A percentile compares a stretch with the other conserved stretches of the same genome.
phyloP scores from a whole-genome alignment of 179 eudicot genomes.

The Beta macrorhiza region DNA sequence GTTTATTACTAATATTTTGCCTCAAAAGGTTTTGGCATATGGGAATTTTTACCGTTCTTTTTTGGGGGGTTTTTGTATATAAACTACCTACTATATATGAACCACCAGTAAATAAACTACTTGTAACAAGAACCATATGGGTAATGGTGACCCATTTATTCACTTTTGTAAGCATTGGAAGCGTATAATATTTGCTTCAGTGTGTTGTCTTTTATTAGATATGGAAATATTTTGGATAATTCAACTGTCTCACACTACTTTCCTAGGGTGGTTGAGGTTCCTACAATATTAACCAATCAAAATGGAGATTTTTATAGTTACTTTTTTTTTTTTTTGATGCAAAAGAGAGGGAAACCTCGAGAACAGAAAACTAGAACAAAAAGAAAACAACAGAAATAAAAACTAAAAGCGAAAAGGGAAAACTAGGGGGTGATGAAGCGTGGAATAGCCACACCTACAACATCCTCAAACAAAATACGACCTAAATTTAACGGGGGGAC shows the following conservation, averaged over 20 bases:
- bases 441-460: too few relatives aligned
- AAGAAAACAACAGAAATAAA: too few relatives aligned
- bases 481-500: too few relatives aligned
- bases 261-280: neutral
- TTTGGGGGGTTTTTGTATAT: slow-evolving; percentile 11
- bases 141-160: slow-evolving; percentile 27
- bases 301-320: neutral
- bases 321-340: too few relatives aligned
- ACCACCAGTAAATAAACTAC: slow-evolving; percentile 28
- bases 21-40: slow-evolving; percentile 1
- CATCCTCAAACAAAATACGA: too few relatives aligned
- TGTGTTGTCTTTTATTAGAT: slow-evolving; percentile 1
- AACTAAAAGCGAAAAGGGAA: too few relatives aligned
- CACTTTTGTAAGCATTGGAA: slow-evolving; percentile 6
- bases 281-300: neutral
- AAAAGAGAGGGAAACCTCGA: too few relatives aligned
- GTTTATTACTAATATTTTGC: neutral
- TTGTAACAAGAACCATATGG: slow-evolving; percentile 24
- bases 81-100: slow-evolving; percentile 15
- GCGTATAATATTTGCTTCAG: slow-evolving; percentile 3
- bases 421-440: too few relatives aligned
- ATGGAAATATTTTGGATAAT: neutral
- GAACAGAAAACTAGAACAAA: too few relatives aligned
- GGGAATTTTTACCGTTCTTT: neutral
- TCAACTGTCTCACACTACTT: neutral